phyloP scores from a whole-genome alignment of 2,329 filamentous ascomycete species.

The Lasiodiplodia hormozganensis region DNA sequence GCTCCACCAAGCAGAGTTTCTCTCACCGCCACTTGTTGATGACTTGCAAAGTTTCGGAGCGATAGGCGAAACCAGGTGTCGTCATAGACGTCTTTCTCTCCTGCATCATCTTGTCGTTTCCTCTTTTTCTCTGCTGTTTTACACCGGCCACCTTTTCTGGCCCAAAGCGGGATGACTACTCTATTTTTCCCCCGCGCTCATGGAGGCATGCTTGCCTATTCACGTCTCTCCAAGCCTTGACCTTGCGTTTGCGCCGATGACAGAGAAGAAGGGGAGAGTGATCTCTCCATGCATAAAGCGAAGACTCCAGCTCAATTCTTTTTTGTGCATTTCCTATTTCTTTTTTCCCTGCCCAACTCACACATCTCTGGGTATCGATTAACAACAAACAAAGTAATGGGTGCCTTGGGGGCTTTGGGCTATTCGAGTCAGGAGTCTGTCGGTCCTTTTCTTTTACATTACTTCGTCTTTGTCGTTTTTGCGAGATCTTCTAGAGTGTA shows the following conservation, averaged over 20 bases:
- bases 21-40: conserved; percentile 25
- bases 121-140: conserved; percentile 14
- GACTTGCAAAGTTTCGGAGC: conserved; percentile 22
- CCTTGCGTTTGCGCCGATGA: neutral
- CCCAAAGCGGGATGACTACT: neutral
- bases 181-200: neutral
- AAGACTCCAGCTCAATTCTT: neutral
- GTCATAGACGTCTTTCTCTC: conserved; percentile 21
- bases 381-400: conserved; percentile 12
- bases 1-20: conserved; percentile 13
- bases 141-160: neutral
- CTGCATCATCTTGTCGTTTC: conserved; percentile 1
- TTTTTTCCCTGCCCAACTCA: neutral
- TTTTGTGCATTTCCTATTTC: neutral
- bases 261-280: neutral
- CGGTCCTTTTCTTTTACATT: conserved; percentile 20
- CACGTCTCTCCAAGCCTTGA: neutral
- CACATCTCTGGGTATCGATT: conserved; percentile 6
- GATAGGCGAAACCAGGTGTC: conserved; percentile 11
- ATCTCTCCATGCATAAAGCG: conserved; percentile 2
- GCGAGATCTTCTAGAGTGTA: conserved; percentile 8
- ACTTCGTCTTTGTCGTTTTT: conserved; percentile 7
- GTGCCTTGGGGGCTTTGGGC: conserved; percentile 26
- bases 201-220: neutral
- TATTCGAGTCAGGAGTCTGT: conserved; percentile 24